phyloP scores from a whole-genome alignment of 2,329 filamentous ascomycete species.

The Sporothrix phasma region DNA sequence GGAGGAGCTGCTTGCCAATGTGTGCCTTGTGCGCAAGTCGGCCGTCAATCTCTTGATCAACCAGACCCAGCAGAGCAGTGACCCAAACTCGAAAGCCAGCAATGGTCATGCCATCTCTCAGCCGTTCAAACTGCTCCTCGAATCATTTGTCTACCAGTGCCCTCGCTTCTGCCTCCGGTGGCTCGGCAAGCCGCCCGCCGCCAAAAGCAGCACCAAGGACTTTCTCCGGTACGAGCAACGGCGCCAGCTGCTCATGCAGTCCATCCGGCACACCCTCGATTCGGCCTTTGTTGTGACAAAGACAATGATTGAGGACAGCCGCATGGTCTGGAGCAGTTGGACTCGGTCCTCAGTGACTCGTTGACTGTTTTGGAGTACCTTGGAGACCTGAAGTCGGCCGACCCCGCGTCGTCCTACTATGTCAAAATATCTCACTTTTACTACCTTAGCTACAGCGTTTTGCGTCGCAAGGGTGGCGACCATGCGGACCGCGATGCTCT shows the following conservation, averaged over 20 bases:
- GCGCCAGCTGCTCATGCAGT: constrained; percentile 41
- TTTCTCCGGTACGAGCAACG: constrained; percentile 52
- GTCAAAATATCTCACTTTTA: constrained; percentile 64
- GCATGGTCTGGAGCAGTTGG: constrained; percentile 43
- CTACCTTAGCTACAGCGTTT: constrained; percentile 49
- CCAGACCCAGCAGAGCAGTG: neutral
- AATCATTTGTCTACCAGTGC: constrained; percentile 47
- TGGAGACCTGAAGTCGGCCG: constrained; percentile 29
- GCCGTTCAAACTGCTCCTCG: constrained; percentile 33
- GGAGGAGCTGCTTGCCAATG: constrained; percentile 49
- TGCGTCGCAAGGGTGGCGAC: constrained; percentile 36
- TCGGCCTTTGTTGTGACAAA: constrained; percentile 49
- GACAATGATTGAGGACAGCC: constrained; percentile 37
- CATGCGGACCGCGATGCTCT: constrained; percentile 36
- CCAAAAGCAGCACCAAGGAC: constrained; percentile 45
- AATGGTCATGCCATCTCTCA: neutral
- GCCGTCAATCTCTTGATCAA: constrained; percentile 38
- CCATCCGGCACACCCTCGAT: constrained; percentile 49
- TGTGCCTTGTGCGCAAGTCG: constrained; percentile 46
- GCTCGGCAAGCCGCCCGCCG: constrained; percentile 47
- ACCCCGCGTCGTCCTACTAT: constrained; percentile 33
- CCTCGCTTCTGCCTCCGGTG: constrained; percentile 52
- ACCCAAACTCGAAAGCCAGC: neutral
- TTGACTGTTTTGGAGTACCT: constrained; percentile 44
- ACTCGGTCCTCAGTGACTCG: constrained; percentile 49